Evolutionary conservation across 441 rosid genomes (phyloP), one percentile per base, ranked within the genome.

Genomic region (Metrosideros polymorpha): DNA sequence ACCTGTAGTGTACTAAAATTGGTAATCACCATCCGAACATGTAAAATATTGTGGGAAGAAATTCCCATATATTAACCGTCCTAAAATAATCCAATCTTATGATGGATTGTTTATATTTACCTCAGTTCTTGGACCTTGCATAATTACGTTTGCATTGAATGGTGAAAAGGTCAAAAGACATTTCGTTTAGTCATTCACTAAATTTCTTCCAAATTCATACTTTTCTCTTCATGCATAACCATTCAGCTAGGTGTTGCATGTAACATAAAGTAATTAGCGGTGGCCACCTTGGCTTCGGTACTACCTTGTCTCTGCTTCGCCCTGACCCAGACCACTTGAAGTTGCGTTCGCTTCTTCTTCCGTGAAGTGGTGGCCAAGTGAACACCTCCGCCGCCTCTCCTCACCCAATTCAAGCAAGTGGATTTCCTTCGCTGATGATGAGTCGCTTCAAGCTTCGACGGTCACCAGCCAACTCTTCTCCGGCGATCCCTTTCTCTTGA

Each of bases 391-490:
- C 35, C 61, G 85, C 53, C 84, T 83, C 56, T 57, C 88, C 47
- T 71, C 82, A 45, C 35, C 89, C 53, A 55, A 55, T 5, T 55
- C 29, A 25, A 55, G 59, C 59, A 54, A 24, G 56, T 22, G 56
- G 25, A 9, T 54, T 54, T 54, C 56, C 5, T 27, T 54, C 10
- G 56, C 89, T 86, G 29, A 83, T 89, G 82, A 92, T 92, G 82
- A 94, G 92, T 85, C 93, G 91, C 92, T 93, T 92, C 93, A 93
- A 91, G 89, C 94, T 93, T 89, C 85, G 91, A 29, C 88, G 91
- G 56, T 47, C 56, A 59, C 42, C 18, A 84, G 90, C 87, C 7
- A 82, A 63, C 9, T 88, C 88, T 53, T n/a, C 89, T 52, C 84
- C 27, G 6, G 84, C 47, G 63, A 59, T 45, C 47, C 71, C 85